Evolutionary conservation across 352 stramenopile species (phyloP).

Genomic region (Globisporangium polare): DNA sequence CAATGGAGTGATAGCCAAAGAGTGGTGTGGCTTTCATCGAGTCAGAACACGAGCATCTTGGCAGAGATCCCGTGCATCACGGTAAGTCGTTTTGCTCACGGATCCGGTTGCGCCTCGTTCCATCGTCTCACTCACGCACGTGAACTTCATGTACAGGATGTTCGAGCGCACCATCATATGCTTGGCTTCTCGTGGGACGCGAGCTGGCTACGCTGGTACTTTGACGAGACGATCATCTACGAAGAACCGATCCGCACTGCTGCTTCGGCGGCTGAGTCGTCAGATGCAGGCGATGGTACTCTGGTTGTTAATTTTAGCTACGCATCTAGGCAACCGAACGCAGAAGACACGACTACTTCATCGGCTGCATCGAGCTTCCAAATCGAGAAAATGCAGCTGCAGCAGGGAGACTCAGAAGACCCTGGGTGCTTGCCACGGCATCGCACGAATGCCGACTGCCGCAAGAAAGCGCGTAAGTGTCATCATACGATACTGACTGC

Average conservation of each 20-base stretch:
- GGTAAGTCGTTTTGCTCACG: conserved; percentile 16
- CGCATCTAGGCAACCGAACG: background rate
- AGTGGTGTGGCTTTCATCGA: conserved; percentile 25
- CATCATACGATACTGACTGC: background rate
- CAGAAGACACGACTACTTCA: background rate
- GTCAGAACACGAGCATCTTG: conserved; percentile 30
- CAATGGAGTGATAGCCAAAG: conserved; percentile 6
- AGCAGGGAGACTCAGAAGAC: conserved; percentile 24
- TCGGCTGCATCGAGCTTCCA: conserved; percentile 4
- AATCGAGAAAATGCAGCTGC: conserved; percentile 26
- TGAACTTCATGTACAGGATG: conserved; percentile 18
- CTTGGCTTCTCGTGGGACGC: conserved; percentile 42
- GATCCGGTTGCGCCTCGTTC: background rate
- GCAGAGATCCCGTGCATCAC: conserved; percentile 33
- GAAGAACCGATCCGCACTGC: conserved; percentile 31
- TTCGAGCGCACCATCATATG: conserved; percentile 24
- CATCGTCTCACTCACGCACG: background rate
- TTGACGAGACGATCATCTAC: conserved; percentile 43
- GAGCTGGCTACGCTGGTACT: conserved; percentile 57
- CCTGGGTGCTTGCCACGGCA: conserved; percentile 28
- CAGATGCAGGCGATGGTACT: background rate
- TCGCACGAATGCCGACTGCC: conserved; percentile 34
- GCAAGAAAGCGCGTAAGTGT: conserved; percentile 35
- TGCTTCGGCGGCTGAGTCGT: background rate
- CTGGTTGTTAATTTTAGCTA: conserved; percentile 4